Percentiles rank a stretch among this genome's conserved stretches.
Conservation (phyloP, 345 rosid species). For the Crucihimalaya himalaica region DNA sequence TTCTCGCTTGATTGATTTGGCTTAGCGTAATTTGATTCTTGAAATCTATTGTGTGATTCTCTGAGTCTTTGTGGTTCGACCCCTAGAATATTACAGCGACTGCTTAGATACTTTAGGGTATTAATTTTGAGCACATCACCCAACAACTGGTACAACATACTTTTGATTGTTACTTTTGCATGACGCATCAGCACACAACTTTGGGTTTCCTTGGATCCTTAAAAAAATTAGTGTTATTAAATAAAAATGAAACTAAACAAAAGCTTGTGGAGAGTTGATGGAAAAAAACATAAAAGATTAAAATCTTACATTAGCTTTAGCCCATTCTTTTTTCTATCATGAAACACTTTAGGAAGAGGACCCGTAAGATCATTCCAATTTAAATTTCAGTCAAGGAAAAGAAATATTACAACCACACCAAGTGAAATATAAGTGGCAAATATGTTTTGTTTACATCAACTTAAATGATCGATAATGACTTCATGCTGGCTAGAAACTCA, state of each 20-base stretch:
- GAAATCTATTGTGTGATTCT: too few species aligned
- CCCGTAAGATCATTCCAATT: constrained; percentile 43
- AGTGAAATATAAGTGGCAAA: background rate
- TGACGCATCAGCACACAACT: constrained; percentile 27
- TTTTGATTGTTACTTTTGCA: constrained; percentile 26
- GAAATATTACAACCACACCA: background rate
- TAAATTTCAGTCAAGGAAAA: constrained; percentile 39
- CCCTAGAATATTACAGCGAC: too few species aligned
- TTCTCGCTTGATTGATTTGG: too few species aligned
- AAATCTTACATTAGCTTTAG: constrained; percentile 36
- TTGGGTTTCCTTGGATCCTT: constrained; percentile 42
- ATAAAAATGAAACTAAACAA: background rate
- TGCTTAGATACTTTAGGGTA: too few species aligned
- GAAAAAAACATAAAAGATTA: background rate
- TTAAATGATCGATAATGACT: constrained; percentile 42
- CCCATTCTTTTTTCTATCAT: constrained; percentile 26
- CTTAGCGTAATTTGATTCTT: too few species aligned
- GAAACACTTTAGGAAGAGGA: constrained; percentile 36
- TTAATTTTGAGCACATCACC: too few species aligned
- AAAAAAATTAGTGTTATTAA: background rate
- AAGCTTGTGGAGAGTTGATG: background rate
- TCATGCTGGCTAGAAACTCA: constrained; percentile 36
- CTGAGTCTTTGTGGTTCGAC: too few species aligned
- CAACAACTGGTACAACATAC: constrained; percentile 30
- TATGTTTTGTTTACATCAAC: constrained; percentile 12